Conservation (phyloP, 441 rosid genomes). For the Syzygium malaccense region DNA sequence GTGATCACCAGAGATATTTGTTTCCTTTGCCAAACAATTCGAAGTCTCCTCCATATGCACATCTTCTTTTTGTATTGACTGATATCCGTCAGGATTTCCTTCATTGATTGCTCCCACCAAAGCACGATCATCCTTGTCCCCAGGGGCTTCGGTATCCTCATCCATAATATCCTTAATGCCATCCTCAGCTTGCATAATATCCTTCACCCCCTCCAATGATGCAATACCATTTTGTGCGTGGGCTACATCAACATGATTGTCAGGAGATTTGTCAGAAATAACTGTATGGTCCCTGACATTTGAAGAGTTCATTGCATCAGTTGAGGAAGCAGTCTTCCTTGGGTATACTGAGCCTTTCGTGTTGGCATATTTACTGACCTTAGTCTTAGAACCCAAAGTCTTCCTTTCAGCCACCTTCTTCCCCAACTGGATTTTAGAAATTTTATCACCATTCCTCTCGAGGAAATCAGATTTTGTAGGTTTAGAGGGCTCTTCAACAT, state of each 20-base stretch:
- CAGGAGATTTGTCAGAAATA: constrained; percentile 2
- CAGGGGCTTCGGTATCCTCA: constrained; percentile 50
- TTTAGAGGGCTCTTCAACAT: constrained; percentile 11
- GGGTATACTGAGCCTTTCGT: constrained; percentile 57
- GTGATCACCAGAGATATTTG: not conserved
- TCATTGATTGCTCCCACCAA: constrained; percentile 7
- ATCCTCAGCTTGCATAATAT: constrained; percentile 10
- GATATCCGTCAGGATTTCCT: constrained; percentile 18
- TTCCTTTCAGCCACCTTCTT: constrained; percentile 45
- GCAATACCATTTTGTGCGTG: constrained; percentile 17
- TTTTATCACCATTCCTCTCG: constrained; percentile 21
- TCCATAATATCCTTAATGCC: constrained; percentile 15
- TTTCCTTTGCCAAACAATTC: constrained; percentile 8
- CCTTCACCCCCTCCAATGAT: constrained; percentile 14
- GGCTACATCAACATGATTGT: constrained; percentile 19
- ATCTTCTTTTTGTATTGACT: constrained; percentile 13
- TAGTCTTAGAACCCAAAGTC: constrained; percentile 49
- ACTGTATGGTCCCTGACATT: constrained; percentile 15
- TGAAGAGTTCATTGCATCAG: constrained; percentile 14
- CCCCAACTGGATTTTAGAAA: constrained; percentile 19
- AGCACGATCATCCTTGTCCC: constrained; percentile 28
- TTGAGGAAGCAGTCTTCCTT: constrained; percentile 24
- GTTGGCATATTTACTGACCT: constrained; percentile 23
- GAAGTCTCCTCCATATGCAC: not conserved
- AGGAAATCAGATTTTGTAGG: constrained; percentile 13